Evolutionary conservation across 441 rosid genomes (phyloP).

Genomic region (Dalechampia spathulata): DNA sequence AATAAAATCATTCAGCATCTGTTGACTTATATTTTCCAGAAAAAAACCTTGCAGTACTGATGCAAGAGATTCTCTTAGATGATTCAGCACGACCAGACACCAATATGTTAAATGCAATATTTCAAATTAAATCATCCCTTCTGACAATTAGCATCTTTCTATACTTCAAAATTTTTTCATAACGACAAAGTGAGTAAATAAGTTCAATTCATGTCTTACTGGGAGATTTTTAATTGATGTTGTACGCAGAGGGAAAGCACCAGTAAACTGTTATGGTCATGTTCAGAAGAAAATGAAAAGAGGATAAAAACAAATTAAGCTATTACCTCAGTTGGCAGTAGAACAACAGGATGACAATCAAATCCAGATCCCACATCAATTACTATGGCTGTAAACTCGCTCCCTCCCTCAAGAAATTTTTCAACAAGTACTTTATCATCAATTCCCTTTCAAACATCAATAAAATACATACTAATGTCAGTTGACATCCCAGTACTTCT

Average conservation of each 20-base stretch:
- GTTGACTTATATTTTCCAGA: background rate
- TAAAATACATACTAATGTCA: conserved; percentile 13
- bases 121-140: background rate
- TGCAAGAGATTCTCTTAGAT: conserved; percentile 1
- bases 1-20: conserved; percentile 11
- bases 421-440: conserved; percentile 74
- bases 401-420: conserved; percentile 76
- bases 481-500: conserved; percentile 6
- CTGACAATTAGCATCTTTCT: background rate
- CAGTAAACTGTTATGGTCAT: too few species aligned
- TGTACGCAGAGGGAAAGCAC: background rate
- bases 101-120: background rate
- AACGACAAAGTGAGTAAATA: background rate
- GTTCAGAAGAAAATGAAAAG: background rate
- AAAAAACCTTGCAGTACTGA: background rate
- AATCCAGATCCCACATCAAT: conserved; percentile 82
- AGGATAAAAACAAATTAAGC: background rate
- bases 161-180: background rate
- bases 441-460: conserved; percentile 50
- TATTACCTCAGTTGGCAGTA: conserved; percentile 89
- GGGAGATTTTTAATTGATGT: background rate
- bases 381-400: conserved; percentile 89
- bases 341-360: conserved; percentile 68
- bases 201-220: background rate
- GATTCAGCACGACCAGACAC: background rate